Base-by-base conservation (phyloP, 139 green algal species). In the Chlorella sp. region DNA sequence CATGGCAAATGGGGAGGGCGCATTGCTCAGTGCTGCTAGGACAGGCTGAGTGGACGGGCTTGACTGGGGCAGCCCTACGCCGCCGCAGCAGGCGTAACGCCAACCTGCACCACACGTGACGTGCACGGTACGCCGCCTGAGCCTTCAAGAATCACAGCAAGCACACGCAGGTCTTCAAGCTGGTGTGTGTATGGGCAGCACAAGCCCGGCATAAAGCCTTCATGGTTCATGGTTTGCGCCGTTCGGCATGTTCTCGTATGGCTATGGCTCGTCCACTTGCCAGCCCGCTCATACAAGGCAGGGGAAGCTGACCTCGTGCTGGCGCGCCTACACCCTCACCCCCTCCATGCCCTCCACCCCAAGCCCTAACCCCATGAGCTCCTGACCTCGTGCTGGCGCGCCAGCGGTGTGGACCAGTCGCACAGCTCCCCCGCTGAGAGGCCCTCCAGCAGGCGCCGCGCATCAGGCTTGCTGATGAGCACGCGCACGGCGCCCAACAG, bases 401-500 rank as follows among this genome's bases (percentile, higher is more conserved):
- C 64, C 34, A 87, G n/a, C 2, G 77, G 77, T 20, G 42, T 30
- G 31, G 33, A 23, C 82, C 82, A 87, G 29, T 69, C 62, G 3
- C 82, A 75, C 5, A 84, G 73, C 70, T 79, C 62, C 33, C 79
- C 63, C 49, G 55, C 22, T 64, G 35, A 22, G 4, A 24, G 24
- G 42, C 42, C 32, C 32, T 67, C 31, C 49, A 67, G 2, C 4
- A 49, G 2, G 30, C 27, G 22, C 29, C 35, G 10, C 17, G 42
- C 42, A 10, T 55, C 42, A 55, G 42, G 42, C 17, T 10, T 10
- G 42, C 42, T 24, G 22, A 75, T 72, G 31, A 73, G 51, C 22
- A 85, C 36, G 1, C 79, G 79, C 62, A 85, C 36, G 24, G 71
- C 72, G 2, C 71, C 79, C 51, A 85, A 62, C 62, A 85, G 72